phyloP scores from a whole-genome alignment of 179 eudicot genomes.

The Gypsophila paniculata region DNA sequence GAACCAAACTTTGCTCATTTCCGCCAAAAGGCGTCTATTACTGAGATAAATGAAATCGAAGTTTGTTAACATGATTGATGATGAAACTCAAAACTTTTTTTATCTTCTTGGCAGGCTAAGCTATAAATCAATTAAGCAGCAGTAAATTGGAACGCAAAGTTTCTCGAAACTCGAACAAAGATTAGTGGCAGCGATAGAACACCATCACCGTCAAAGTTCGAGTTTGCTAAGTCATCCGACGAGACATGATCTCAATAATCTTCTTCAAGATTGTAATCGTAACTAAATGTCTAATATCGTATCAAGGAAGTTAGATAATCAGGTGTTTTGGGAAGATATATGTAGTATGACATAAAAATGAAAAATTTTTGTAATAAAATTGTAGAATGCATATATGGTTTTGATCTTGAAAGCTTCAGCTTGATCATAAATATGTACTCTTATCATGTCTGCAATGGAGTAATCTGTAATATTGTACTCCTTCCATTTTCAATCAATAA shows the following conservation, averaged over 20 bases:
- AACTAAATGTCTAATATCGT: neutral
- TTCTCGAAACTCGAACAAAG: conserved; percentile 6
- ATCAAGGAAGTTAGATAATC: neutral
- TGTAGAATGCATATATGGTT: neutral
- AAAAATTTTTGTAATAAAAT: neutral
- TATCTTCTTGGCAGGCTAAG: conserved; percentile 8
- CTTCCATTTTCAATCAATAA: too few relatives aligned
- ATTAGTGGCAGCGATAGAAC: neutral
- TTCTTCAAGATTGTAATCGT: neutral
- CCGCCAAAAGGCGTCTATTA: neutral
- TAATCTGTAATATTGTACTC: too few relatives aligned
- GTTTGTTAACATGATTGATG: too few relatives aligned
- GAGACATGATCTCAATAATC: neutral
- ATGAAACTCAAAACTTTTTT: neutral
- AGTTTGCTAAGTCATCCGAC: neutral
- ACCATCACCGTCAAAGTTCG: neutral
- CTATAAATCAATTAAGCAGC: neutral
- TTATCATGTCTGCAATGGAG: too few relatives aligned
- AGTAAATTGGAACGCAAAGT: neutral
- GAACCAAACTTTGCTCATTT: neutral
- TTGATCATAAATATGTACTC: too few relatives aligned
- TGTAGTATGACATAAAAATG: neutral
- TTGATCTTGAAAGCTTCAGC: too few relatives aligned
- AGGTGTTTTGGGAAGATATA: too few relatives aligned
- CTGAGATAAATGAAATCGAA: too few relatives aligned